Evolutionary conservation across 2,329 filamentous ascomycete genomes (phyloP), one percentile per base, ranked within the genome.

Genomic region (Fusarium anguioides): DNA sequence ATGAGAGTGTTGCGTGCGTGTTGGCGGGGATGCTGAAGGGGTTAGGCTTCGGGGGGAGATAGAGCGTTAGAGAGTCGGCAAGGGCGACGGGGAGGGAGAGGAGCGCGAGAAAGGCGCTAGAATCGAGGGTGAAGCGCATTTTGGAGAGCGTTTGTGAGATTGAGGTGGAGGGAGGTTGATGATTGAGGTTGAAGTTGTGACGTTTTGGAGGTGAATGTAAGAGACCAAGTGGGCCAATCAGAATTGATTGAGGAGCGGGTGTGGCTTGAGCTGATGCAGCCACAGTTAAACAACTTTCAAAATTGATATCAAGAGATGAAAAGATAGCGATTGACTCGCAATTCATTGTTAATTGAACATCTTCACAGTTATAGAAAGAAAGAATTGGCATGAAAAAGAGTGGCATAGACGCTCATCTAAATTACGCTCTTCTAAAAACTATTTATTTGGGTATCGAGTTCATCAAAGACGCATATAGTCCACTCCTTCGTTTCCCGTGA

Each of bases 1-100:
- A 72, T 20, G 80, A 79, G 46, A 87, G 83, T 45, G 86, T 89
- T 35, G 89, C 89, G 75, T 90, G 89, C 48, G 90, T 90, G 61
- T 86, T 86, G 73, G 89, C 82, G 21, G 89, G 89, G 51, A 89
- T 86, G 46, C 83, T 76, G 75, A 79, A 76, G 15, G 84, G 84
- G 79, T 84, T 85, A 20, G 82, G 80, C 37, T 81, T 81, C 62
- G 83, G 68, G 70, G 78, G 78, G 64, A 87, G 78, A 61, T 81
- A 81, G 33, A 87, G 58, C 27, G 81, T 82, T 5, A 84, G 75
- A 26, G 76, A 70, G 73, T 68, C 64, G 12, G 72, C 64, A 63
- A 74, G 68, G 42, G 76, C 68, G 42, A 75, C 69, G 23, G 67
- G 59, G 42, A 77, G 69, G 66, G 81, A 73, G 46, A 80, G 74